These are phyloP conservation scores for Clarireedia hainanense DNA, from an alignment of 2,329 filamentous ascomycete species.

Conservation along the genomic window DNA sequence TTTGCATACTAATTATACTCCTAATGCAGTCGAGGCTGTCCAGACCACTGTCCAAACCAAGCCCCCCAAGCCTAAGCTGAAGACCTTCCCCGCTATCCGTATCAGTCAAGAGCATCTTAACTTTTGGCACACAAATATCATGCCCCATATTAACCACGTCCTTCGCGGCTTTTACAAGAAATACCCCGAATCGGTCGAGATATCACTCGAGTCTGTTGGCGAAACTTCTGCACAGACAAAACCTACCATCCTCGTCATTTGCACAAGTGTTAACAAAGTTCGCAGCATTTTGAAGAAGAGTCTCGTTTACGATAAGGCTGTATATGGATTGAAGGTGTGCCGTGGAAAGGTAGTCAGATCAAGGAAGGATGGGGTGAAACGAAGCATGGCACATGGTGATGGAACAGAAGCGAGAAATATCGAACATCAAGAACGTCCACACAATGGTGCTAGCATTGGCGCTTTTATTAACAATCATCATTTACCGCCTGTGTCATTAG, in stretches of 20 bases:
- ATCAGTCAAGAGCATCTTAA: conserved; percentile 55
- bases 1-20: conserved; percentile 1
- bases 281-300: conserved; percentile 63
- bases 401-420: conserved; percentile 54
- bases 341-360: conserved; percentile 60
- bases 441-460: conserved; percentile 87
- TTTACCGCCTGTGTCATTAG: conserved; percentile 83
- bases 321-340: conserved; percentile 64
- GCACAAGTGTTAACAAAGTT: conserved; percentile 66
- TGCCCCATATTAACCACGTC: conserved; percentile 65
- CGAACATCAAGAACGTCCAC: conserved; percentile 68
- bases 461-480: conserved; percentile 81
- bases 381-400: conserved; percentile 36
- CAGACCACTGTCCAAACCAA: conserved; percentile 12
- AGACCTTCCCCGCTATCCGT: conserved; percentile 52
- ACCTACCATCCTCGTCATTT: conserved; percentile 71
- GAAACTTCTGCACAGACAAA: conserved; percentile 56
- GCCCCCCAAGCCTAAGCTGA: conserved; percentile 37
- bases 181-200: conserved; percentile 68
- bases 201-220: conserved; percentile 68
- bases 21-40: conserved; percentile 10
- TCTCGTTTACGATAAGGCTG: conserved; percentile 57
- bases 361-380: conserved; percentile 35
- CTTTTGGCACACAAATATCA: conserved; percentile 63
- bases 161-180: conserved; percentile 65